Conservation (phyloP, 441 rosid genomes). For the Gossypium davidsonii region DNA sequence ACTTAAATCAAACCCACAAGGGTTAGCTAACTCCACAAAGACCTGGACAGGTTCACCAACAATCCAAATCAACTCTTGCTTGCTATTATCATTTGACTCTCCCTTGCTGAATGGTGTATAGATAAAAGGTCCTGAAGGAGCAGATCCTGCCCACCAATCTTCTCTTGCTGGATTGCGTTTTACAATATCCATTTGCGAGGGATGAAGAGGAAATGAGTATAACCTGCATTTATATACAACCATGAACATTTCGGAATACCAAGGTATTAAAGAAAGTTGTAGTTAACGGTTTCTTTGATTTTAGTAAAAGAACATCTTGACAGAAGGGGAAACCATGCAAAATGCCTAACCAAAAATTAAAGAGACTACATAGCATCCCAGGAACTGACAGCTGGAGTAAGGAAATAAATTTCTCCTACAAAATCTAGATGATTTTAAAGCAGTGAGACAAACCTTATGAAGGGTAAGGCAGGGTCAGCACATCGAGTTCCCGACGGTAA, state of each 20-base stretch:
- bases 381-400: not conserved
- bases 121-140: slow-evolving; percentile 94
- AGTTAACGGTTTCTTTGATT: not conserved
- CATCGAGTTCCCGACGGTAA: slow-evolving; percentile 90
- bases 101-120: slow-evolving; percentile 98
- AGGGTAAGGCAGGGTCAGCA: slow-evolving; percentile 96
- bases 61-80: slow-evolving; percentile 84
- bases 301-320: not conserved
- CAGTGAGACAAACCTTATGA: slow-evolving; percentile 55
- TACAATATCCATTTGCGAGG: slow-evolving; percentile 74
- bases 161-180: slow-evolving; percentile 79
- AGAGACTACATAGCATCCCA: not conserved
- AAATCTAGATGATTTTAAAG: not conserved
- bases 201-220: slow-evolving; percentile 73
- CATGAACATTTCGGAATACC: slow-evolving; percentile 3
- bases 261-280: slow-evolving; percentile 6
- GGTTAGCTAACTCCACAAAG: slow-evolving; percentile 96
- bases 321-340: not conserved
- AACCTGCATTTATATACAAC: slow-evolving; percentile 37
- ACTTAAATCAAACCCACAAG: slow-evolving; percentile 85
- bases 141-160: slow-evolving; percentile 97
- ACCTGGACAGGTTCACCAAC: slow-evolving; percentile 97
- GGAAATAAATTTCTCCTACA: not conserved
- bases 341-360: not conserved
- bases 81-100: slow-evolving; percentile 61